Percentiles rank a stretch among this genome's conserved stretches.
Conservation (phyloP, 2,329 filamentous ascomycete species). For the Diplodia seriata region DNA sequence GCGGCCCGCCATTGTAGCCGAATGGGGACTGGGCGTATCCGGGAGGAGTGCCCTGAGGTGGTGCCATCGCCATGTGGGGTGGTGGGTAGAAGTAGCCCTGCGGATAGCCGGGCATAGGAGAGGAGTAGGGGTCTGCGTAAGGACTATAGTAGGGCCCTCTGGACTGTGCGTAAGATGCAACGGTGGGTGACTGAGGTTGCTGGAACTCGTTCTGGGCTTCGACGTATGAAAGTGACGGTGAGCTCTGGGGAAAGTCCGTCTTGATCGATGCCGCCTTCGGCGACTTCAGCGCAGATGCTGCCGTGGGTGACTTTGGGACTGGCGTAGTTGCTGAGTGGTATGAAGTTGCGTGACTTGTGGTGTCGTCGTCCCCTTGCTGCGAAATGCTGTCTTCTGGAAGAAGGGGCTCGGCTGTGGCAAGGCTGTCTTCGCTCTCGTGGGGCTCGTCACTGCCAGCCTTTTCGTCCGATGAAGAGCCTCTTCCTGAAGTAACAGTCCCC, state of each 20-base stretch:
- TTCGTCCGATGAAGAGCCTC: neutral
- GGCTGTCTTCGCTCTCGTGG: slow-evolving; percentile 7
- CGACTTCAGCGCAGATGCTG: neutral
- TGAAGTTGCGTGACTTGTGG: slow-evolving; percentile 17
- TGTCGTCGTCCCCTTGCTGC: slow-evolving; percentile 29
- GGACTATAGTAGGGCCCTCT: slow-evolving; percentile 44
- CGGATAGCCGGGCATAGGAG: slow-evolving; percentile 62
- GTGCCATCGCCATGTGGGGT: slow-evolving; percentile 42
- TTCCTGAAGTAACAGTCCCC: neutral
- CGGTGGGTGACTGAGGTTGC: slow-evolving; percentile 16
- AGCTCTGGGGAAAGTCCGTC: slow-evolving; percentile 15
- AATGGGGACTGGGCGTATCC: slow-evolving; percentile 46
- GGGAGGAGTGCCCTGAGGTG: slow-evolving; percentile 47
- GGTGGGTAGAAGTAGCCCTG: slow-evolving; percentile 45
- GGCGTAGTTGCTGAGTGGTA: slow-evolving; percentile 16
- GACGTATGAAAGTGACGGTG: slow-evolving; percentile 29
- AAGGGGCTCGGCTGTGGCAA: slow-evolving; percentile 2
- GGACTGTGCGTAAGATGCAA: slow-evolving; percentile 18
- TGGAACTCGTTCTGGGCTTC: slow-evolving; percentile 19
- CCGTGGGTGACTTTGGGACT: neutral
- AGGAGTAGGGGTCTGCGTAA: slow-evolving; percentile 51
- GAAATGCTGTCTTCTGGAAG: slow-evolving; percentile 26
- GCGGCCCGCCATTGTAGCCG: slow-evolving; percentile 42
- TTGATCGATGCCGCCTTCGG: slow-evolving; percentile 12
- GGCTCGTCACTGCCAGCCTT: neutral